Percentiles rank a stretch among this genome's conserved stretches.
Evolutionary conservation across 2,329 filamentous ascomycete genomes (phyloP).

Genomic region (Dactylonectria macrodidyma): DNA sequence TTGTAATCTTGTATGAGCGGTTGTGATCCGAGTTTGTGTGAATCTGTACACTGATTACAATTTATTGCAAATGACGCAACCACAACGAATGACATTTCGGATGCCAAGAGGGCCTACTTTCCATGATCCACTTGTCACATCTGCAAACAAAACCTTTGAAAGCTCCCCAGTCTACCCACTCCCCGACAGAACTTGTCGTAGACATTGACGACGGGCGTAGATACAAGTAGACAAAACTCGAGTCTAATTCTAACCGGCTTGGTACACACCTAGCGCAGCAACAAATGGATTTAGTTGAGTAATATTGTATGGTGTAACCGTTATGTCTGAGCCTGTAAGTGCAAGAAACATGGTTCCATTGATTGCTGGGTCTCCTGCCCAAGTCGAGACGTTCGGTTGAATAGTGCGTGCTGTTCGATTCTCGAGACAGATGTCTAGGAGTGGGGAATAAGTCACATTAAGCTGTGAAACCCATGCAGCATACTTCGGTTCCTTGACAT

Average conservation of each 20-base stretch:
- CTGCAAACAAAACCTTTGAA: too few species aligned
- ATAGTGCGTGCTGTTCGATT: slow-evolving; percentile 75
- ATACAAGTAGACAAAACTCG: too few species aligned
- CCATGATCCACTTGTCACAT: too few species aligned
- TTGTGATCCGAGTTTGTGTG: too few species aligned
- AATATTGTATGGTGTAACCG: slow-evolving; percentile 83
- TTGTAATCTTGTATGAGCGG: too few species aligned
- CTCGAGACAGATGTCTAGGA: slow-evolving; percentile 65
- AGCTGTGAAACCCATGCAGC: slow-evolving; percentile 85
- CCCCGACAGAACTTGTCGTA: too few species aligned
- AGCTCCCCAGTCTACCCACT: too few species aligned
- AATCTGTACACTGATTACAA: too few species aligned
- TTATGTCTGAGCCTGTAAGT: slow-evolving; percentile 78
- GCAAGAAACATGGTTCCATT: slow-evolving; percentile 88
- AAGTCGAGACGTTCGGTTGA: slow-evolving; percentile 81
- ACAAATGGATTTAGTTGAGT: slow-evolving; percentile 83
- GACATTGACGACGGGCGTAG: too few species aligned
- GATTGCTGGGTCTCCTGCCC: slow-evolving; percentile 75
- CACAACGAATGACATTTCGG: too few species aligned
- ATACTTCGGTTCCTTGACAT: slow-evolving; percentile 73
- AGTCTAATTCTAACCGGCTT: slow-evolving; percentile 72
- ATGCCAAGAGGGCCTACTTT: too few species aligned
- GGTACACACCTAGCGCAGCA: slow-evolving; percentile 81
- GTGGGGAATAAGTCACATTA: slow-evolving; percentile 78
- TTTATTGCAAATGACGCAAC: too few species aligned